Conservation (phyloP, 495 filamentous ascomycete species). For the Penicillium crystallinum region DNA sequence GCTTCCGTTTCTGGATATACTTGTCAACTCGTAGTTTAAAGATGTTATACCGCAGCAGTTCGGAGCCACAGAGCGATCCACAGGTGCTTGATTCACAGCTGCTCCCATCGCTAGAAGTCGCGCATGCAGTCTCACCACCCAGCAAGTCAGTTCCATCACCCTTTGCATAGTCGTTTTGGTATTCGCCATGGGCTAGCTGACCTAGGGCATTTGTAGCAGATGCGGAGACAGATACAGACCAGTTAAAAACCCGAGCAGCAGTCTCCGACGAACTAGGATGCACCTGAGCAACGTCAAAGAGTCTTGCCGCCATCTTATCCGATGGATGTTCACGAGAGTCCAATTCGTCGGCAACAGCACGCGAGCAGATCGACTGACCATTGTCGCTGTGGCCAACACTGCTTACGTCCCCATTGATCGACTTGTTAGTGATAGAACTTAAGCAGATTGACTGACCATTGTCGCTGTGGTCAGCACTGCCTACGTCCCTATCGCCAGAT, state of each 20-base stretch:
- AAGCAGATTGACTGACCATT: neutral
- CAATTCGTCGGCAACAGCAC: neutral
- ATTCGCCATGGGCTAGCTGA: neutral
- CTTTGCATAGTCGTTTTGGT: neutral
- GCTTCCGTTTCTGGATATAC: neutral
- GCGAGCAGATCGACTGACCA: neutral
- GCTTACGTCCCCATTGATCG: neutral
- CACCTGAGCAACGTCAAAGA: no score
- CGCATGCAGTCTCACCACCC: neutral
- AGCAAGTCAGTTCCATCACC: neutral
- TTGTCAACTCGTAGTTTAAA: neutral
- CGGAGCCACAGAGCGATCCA: neutral
- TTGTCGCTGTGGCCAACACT: neutral
- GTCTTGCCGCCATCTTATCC: no score
- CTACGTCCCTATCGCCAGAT: neutral
- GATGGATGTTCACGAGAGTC: neutral
- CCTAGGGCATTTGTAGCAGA: neutral
- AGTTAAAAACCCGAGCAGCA: neutral
- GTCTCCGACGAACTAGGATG: neutral
- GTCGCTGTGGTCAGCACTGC: neutral
- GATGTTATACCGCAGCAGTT: neutral
- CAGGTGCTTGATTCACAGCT: neutral
- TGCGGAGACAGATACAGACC: neutral
- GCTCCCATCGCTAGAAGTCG: neutral
- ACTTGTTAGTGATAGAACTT: neutral